phyloP scores from a whole-genome alignment of 148 eudicot genomes.

The Agrostemma githago region DNA sequence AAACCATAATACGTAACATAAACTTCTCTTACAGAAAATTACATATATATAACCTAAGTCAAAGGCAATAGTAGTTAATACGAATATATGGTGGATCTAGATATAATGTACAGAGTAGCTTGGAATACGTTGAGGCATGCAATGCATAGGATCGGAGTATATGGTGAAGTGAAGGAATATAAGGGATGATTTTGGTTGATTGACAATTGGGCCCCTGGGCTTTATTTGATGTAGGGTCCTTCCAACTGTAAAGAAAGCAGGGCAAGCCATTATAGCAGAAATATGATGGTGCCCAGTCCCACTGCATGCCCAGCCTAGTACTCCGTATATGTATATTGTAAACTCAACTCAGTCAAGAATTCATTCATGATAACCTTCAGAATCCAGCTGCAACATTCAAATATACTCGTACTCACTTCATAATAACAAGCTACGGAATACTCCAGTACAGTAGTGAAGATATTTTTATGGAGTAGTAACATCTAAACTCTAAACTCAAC shows the following conservation, averaged over 20 bases:
- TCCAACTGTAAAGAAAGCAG: slow-evolving; percentile 34
- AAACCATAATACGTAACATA: not conserved
- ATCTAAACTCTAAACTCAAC: no score
- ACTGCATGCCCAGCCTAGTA: no score
- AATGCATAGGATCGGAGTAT: no score
- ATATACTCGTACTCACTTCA: not conserved
- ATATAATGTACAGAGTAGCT: no score
- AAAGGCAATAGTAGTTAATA: no score
- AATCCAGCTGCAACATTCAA: slow-evolving; percentile 19
- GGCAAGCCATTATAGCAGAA: not conserved
- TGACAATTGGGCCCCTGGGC: slow-evolving; percentile 18
- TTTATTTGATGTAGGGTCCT: slow-evolving; percentile 28
- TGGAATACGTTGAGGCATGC: no score
- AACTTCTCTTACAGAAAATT: not conserved
- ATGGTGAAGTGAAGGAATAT: not conserved
- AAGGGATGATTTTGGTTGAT: slow-evolving; percentile 7
- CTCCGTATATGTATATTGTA: slow-evolving; percentile 4
- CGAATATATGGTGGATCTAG: no score
- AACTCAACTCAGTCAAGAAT: slow-evolving; percentile 25
- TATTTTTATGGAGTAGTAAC: not conserved
- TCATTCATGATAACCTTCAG: no score
- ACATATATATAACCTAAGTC: not conserved
- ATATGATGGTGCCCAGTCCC: slow-evolving; percentile 24
- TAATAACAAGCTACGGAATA: not conserved
- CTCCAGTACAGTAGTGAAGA: not conserved